A percentile compares a stretch with the other conserved stretches of the same genome.
Conservation (phyloP, 345 rosid species). For the Hypericum perforatum region DNA sequence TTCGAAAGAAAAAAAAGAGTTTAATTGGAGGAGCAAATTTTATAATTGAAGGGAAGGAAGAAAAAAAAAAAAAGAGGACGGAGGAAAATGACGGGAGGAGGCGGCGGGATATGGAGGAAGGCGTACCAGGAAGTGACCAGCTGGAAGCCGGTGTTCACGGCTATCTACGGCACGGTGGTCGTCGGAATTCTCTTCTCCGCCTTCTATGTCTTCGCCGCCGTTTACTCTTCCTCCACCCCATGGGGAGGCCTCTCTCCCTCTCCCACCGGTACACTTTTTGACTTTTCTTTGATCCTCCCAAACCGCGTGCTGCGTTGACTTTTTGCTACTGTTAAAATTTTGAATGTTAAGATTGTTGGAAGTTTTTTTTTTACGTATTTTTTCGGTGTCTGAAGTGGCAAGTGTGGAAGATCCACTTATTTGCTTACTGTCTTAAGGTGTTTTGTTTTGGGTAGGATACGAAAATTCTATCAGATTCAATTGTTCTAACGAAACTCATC, state of each 20-base stretch:
- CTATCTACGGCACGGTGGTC: slow-evolving; percentile 73
- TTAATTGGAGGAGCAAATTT: too few species aligned
- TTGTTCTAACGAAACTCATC: too few species aligned
- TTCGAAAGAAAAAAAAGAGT: too few species aligned
- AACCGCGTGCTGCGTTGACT: slow-evolving; percentile 8
- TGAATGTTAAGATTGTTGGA: too few species aligned
- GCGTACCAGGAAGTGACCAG: slow-evolving; percentile 54
- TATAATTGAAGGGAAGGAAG: background rate
- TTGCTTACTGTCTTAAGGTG: too few species aligned
- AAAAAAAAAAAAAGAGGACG: background rate
- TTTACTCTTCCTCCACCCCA: slow-evolving; percentile 41
- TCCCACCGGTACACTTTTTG: slow-evolving; percentile 46
- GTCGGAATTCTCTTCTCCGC: slow-evolving; percentile 68
- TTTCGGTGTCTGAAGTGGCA: too few species aligned
- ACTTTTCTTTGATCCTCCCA: slow-evolving; percentile 19
- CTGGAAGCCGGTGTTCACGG: slow-evolving; percentile 67
- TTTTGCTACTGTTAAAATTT: too few species aligned
- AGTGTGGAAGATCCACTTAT: too few species aligned
- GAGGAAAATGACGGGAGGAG: background rate
- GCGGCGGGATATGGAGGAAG: slow-evolving; percentile 36
- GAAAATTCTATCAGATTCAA: too few species aligned
- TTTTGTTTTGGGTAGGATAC: too few species aligned
- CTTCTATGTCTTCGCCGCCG: slow-evolving; percentile 76
- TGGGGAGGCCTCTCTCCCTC: slow-evolving; percentile 23
- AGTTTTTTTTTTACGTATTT: too few species aligned